Percentiles rank a stretch among this genome's conserved stretches.
Evolutionary conservation across 164 flowering plant species (phyloP).

Genomic region (Warburgia ugandensis): DNA sequence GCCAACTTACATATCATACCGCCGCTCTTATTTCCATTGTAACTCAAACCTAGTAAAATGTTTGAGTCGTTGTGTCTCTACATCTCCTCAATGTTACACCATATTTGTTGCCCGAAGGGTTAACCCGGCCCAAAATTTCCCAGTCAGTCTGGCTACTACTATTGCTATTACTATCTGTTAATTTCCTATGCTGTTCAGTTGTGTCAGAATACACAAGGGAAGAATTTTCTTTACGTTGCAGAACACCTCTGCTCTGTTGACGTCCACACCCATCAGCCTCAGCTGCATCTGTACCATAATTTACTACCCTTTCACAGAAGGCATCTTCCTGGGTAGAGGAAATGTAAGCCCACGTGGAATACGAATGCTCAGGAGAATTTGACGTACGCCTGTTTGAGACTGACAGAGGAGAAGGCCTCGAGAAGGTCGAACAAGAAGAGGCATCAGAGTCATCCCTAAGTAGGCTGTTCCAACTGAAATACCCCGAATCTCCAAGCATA

Average conservation of each 20-base stretch:
- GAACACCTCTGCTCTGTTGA: too few species aligned
- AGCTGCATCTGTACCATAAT: too few species aligned
- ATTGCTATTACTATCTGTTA: conserved; percentile 1
- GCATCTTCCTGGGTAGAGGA: background rate
- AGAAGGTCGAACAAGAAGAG: conserved; percentile 1
- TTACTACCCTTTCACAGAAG: too few species aligned
- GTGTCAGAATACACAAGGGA: background rate
- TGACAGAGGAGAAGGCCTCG: conserved; percentile 7
- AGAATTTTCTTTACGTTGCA: background rate
- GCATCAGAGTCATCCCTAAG: conserved; percentile 41
- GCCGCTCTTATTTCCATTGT: background rate
- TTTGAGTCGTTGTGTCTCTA: conserved; percentile 6
- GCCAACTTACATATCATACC: too few species aligned
- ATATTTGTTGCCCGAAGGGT: background rate
- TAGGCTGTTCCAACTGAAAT: conserved; percentile 30
- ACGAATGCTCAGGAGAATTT: background rate
- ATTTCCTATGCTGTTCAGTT: background rate
- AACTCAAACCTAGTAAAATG: conserved; percentile 5
- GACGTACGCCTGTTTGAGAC: conserved; percentile 1
- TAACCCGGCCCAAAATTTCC: background rate
- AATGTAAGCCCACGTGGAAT: background rate
- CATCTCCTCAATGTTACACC: conserved; percentile 6
- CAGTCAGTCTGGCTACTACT: conserved; percentile 6
- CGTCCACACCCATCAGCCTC: too few species aligned
- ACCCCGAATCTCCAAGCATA: conserved; percentile 43